phyloP scores from a whole-genome alignment of 441 rosid genomes.

The Gossypium gossypioides region DNA sequence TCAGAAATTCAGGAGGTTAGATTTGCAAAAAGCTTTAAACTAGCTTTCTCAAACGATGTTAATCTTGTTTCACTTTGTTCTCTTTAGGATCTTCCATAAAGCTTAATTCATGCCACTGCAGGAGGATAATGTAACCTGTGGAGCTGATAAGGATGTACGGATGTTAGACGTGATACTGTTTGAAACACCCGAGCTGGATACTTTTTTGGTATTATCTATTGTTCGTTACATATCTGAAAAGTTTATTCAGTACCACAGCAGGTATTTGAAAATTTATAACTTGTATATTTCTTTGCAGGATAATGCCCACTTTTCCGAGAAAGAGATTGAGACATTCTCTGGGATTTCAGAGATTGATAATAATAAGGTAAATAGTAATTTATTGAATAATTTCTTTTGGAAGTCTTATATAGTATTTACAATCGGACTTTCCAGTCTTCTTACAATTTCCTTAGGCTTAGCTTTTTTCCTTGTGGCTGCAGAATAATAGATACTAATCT shows the following conservation, averaged over 20 bases:
- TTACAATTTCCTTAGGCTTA: neutral
- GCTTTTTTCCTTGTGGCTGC: neutral
- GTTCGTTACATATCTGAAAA: neutral
- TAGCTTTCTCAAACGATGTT: neutral
- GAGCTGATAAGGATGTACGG: conserved; percentile 23
- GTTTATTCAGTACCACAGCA: neutral
- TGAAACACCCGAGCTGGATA: conserved; percentile 56
- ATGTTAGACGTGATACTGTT: conserved; percentile 31
- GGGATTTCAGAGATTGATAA: conserved; percentile 34
- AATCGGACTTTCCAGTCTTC: conserved; percentile 6
- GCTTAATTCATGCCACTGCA: conserved; percentile 26
- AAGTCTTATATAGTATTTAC: neutral
- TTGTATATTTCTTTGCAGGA: conserved; percentile 35
- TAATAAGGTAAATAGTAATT: conserved; percentile 30
- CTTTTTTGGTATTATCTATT: conserved; percentile 36
- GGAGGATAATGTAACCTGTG: conserved; percentile 26
- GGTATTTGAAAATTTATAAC: neutral
- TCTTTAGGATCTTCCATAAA: neutral
- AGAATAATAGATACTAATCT: neutral
- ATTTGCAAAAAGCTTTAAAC: conserved; percentile 12
- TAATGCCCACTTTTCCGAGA: conserved; percentile 21
- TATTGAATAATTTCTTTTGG: neutral
- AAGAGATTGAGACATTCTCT: conserved; percentile 30
- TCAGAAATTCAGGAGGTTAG: conserved; percentile 23
- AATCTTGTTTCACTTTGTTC: conserved; percentile 6